Base-by-base conservation (phyloP, 2,329 filamentous ascomycete genomes). In the Talaromyces sp. region DNA sequence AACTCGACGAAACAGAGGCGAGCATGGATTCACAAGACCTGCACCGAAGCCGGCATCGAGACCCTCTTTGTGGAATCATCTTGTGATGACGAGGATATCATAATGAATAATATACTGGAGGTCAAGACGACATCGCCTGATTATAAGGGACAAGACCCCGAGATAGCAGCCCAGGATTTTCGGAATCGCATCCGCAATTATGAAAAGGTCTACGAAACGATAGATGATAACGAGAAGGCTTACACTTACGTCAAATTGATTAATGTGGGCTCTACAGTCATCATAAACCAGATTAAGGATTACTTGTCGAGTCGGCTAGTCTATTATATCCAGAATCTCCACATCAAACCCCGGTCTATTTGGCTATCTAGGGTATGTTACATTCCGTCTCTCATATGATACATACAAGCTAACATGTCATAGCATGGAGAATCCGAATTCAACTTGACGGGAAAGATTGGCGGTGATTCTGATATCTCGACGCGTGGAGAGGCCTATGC, bases 301-400 rank as follows among this genome's bases (percentile, higher is more conserved):
- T 99, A 99, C 75, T 84, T 99, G 33, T 95, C 97, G 77, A 97
- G 92, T 77, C 89, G 95, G 65, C 89, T 99, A 52, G 94, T 99
- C 54, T 99, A 99, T 80, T 99, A 97, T 76, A 87, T 98, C 66
- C 97, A 98, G 89, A 99, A 98, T 76, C 84, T 99, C 45, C 95
- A 99, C 80, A 99, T 99, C 77, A 94, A 94, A 69, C 94, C 94
- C 19, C 88, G 95, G 64, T 96, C 93, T 3, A 96, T 99, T 70
- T 99, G 95, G 95, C 82, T 99, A 60, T 98, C 95, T 70, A 85
- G 95, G 69, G 91, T 94, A 83, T 79, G 89, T 61, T n/a, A 24
- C 9, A 24, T 37, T 50, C 8, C 13, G 19, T 22, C 45, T 14
- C 39, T 7, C 10, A 35, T 19, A n/a, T 39, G 24, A 39, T 16